These are phyloP conservation scores for Candida ortonii DNA, from an alignment of 805 yeast species.

Conservation along the genomic window DNA sequence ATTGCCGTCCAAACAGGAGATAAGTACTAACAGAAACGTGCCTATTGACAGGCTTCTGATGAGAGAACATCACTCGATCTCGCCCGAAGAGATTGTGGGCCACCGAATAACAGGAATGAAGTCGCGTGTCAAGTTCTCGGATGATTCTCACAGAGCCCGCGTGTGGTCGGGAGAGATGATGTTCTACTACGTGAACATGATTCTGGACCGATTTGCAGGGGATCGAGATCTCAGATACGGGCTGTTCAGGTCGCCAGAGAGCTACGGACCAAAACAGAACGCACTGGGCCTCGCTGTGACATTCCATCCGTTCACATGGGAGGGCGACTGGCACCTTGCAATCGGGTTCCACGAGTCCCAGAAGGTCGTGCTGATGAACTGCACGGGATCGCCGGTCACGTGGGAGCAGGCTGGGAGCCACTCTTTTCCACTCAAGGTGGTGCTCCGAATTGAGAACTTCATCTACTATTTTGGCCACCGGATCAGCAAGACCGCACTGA, in stretches of 20 bases:
- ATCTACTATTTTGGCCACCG: conserved; percentile 28
- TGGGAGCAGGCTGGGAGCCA: conserved; percentile 1
- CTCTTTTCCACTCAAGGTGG: conserved; percentile 25
- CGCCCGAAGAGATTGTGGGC: conserved; percentile 26
- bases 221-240: conserved; percentile 16
- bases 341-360: conserved; percentile 26
- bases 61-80: conserved; percentile 22
- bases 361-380: conserved; percentile 29
- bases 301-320: conserved; percentile 33
- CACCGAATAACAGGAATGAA: conserved; percentile 28
- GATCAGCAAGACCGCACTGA: conserved; percentile 27
- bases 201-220: conserved; percentile 26
- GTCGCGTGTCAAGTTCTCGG: conserved; percentile 25
- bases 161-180: conserved; percentile 31
- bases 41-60: conserved; percentile 17
- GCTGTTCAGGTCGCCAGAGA: conserved; percentile 20
- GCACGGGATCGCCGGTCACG: conserved; percentile 18
- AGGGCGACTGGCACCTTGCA: conserved; percentile 34
- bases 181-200: conserved; percentile 28
- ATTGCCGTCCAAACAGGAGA: background rate
- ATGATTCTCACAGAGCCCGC: conserved; percentile 27
- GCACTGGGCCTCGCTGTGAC: conserved; percentile 21
- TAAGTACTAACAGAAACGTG: background rate
- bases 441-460: conserved; percentile 28
- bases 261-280: conserved; percentile 29